A percentile compares a stretch with the other conserved stretches of the same genome.
These are phyloP conservation scores for Diutina sp. DNA, from an alignment of 1,139 yeast genomes.

Conservation along the genomic window DNA sequence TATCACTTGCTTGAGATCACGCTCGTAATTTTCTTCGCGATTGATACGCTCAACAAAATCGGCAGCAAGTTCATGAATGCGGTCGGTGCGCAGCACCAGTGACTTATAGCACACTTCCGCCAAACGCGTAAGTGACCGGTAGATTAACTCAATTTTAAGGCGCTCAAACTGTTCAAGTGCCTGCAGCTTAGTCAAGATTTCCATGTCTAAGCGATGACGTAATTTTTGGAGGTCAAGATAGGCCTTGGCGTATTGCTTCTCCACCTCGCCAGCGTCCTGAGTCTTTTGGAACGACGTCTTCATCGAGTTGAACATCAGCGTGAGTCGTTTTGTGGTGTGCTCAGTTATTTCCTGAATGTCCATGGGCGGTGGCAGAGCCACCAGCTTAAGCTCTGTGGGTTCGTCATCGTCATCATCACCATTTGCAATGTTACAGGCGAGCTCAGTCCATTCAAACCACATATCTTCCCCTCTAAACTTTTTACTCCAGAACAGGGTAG, in stretches of 20 bases:
- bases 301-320: conserved; percentile 16
- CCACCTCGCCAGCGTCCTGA: conserved; percentile 19
- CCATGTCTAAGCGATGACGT: conserved; percentile 19
- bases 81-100: conserved; percentile 15
- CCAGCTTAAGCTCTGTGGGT: not conserved
- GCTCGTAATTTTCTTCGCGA: conserved; percentile 14
- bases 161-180: conserved; percentile 25
- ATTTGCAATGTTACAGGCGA: conserved; percentile 12
- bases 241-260: conserved; percentile 19
- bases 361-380: conserved; percentile 8
- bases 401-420: not conserved
- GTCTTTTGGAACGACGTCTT: conserved; percentile 19
- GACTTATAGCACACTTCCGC: conserved; percentile 22
- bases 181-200: conserved; percentile 13
- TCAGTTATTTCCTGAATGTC: conserved; percentile 12
- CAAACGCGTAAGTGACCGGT: conserved; percentile 21
- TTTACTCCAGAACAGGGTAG: conserved; percentile 20
- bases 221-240: conserved; percentile 21
- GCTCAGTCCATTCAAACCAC: conserved; percentile 38
- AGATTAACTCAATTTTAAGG: conserved; percentile 21
- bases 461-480: conserved; percentile 31
- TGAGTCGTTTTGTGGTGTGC: conserved; percentile 13
- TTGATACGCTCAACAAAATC: conserved; percentile 15
- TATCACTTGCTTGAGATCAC: conserved; percentile 17
- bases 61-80: conserved; percentile 16